phyloP scores from a whole-genome alignment of 208 protist species.

The Balamuthia mandrillaris region DNA sequence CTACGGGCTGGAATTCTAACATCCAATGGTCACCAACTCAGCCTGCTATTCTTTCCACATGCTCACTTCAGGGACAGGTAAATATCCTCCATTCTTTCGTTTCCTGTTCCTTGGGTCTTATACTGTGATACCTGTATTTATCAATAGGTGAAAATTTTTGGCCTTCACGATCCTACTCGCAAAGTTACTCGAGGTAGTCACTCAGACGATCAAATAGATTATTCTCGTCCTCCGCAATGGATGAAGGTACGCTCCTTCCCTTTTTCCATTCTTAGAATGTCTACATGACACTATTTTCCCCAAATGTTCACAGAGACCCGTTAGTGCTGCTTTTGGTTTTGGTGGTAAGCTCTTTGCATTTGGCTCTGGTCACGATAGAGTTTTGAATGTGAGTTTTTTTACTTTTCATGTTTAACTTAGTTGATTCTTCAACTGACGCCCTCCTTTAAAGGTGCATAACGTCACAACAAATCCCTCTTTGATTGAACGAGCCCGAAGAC shows the following conservation, averaged over 20 bases:
- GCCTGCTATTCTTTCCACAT: slow-evolving; percentile 81
- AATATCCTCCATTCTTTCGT: neutral
- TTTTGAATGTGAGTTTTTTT: neutral
- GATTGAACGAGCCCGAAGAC: slow-evolving; percentile 15
- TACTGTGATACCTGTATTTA: too few relatives aligned
- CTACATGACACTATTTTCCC: neutral
- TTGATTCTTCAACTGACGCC: too few relatives aligned
- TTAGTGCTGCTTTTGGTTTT: slow-evolving; percentile 77
- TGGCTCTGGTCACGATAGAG: neutral
- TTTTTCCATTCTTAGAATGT: neutral
- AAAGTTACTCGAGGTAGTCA: neutral
- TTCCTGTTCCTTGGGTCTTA: neutral
- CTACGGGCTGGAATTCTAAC: slow-evolving; percentile 85
- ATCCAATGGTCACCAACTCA: slow-evolving; percentile 89
- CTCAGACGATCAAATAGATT: neutral
- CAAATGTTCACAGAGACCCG: slow-evolving; percentile 72
- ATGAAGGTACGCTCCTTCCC: neutral
- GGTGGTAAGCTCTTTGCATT: slow-evolving; percentile 74
- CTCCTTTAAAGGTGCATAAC: slow-evolving; percentile 8
- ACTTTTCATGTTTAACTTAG: neutral
- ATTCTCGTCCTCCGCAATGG: slow-evolving; percentile 6
- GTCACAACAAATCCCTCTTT: slow-evolving; percentile 54
- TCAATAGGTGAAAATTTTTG: slow-evolving; percentile 41
- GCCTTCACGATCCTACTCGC: slow-evolving; percentile 16
- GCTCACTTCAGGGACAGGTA: slow-evolving; percentile 74